Base-by-base conservation (phyloP, 2,329 filamentous ascomycete species). In the Colletotrichum tamarilloi region DNA sequence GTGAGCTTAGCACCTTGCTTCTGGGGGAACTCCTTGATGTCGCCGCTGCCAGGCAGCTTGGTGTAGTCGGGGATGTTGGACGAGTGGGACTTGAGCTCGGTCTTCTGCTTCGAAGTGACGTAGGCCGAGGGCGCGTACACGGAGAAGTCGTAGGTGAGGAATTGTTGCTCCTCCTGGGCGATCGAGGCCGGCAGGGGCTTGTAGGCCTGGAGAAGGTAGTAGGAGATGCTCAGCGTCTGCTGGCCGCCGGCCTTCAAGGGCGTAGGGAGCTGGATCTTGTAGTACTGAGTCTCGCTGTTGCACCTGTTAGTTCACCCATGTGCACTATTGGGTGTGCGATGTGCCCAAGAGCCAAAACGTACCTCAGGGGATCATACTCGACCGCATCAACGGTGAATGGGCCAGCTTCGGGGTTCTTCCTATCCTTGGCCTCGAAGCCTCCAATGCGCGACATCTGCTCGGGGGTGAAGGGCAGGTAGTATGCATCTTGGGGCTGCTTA, bases 71-170 rank as follows among this genome's bases (percentile, higher is more conserved):
- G 93, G 32, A 98, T 89, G 77, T 94, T 92, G 75, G 89, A 85
- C 67, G 91, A 93, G 60, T 94, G 90, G 77, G 97, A 92, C 87
- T 98, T 98, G 84, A 99, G 85, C 84, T 98, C 98, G 52, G 97
- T 98, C 90, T 98, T 98, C 83, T 99, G 97, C 86, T 98, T 98
- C 79, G 90, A 83, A 16, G 95, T 98, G 22, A 89, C 85, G 86
- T 99, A 99, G 74, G 93, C 92, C 11, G 94, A 97, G 19, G 92
- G 92, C 59, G 88, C 90, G 84, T 97, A 98, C 76, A 94, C 93
- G 74, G 94, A 96, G 86, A 98, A 97, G 68, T 91, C 88, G 86
- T 97, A 95, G 69, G 90, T 88, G 66, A 99, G 91, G 85, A 92
- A 98, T 84, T 99, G 97, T 82, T 92, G 91, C 64, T 95, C 95